Base-by-base conservation (phyloP, 176 grass and related monocot species). In the Phoenix roebelenii region DNA sequence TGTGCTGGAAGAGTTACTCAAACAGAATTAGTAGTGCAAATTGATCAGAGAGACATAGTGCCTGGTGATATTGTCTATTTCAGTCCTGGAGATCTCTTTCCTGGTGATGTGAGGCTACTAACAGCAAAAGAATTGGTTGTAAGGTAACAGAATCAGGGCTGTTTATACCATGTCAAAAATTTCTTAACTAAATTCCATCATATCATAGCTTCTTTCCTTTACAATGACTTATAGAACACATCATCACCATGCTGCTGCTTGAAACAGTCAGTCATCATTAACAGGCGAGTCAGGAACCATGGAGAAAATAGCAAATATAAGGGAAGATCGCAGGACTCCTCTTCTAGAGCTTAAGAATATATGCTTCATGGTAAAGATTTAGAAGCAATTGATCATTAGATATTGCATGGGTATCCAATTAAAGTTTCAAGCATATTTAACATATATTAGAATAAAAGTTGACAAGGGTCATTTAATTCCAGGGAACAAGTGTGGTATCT, bases 251-350 rank as follows among this genome's bases (percentile, higher is more conserved):
- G 50, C 70, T 72, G 19, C 14, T 74, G 20, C 19, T 29, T 58
- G 61, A 65, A 80, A 73, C 77, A 80, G 77, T 69, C 77, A 80
- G 51, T 74, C 77, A 63, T 80, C 77, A 28, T 51, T 80, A 57
- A 80, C 77, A 69, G 77, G 70, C 14, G 77, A 80, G 60, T 80
- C 77, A 57, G 77, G 77, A 14, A 74, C 51, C 14, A 29, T 54
- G 16, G 57, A 62, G 63, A 80, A 80, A 68, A 30, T 51, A 69
- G 77, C 70, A 74, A 51, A 80, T 62, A 57, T 74, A 5, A 69
- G 18, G 57, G 70, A 80, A 50, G 32, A 60, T 62, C 50, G 24
- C 49, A 61, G 54, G 23, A 80, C 77, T 51, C 70, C 77, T 23
- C 74, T 80, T 53, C 54, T 80, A 52, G 77, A 80, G 55, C 64